Conservation (phyloP, 2,329 filamentous ascomycete species). For the Paraconiothyrium sp. region DNA sequence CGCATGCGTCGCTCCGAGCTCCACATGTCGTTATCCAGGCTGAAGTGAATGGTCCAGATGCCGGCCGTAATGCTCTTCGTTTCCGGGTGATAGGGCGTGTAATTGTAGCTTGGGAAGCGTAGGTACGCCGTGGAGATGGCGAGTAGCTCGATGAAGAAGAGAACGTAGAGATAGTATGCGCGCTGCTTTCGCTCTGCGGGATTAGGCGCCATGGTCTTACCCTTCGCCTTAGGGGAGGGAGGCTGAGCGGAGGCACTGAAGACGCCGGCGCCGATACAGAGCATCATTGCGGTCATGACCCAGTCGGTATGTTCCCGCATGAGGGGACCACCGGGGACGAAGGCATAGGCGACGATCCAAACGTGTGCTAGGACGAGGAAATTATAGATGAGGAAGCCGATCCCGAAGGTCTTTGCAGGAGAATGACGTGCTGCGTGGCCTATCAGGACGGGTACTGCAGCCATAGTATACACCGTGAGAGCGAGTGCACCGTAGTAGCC, state of each 20-base stretch:
- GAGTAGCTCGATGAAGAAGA: constrained; percentile 80
- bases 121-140: constrained; percentile 84
- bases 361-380: constrained; percentile 96
- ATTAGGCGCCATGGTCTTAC: constrained; percentile 57
- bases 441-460: constrained; percentile 78
- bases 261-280: constrained; percentile 83
- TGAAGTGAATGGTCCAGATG: constrained; percentile 99
- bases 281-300: constrained; percentile 89
- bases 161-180: constrained; percentile 75
- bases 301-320: constrained; percentile 96
- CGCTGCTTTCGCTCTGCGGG: constrained; percentile 63
- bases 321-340: constrained; percentile 91
- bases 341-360: constrained; percentile 98
- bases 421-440: constrained; percentile 78
- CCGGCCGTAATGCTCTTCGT: constrained; percentile 90
- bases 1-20: constrained; percentile 94
- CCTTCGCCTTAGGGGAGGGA: constrained; percentile 49
- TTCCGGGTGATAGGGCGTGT: constrained; percentile 86
- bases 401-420: constrained; percentile 82
- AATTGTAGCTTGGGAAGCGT: constrained; percentile 92
- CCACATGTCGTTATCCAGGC: constrained; percentile 98
- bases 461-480: constrained; percentile 82
- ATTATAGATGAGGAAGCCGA: constrained; percentile 92
- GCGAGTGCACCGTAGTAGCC: constrained; percentile 87
- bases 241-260: constrained; percentile 71